These are phyloP conservation scores for Colletotrichum kahawae DNA, from an alignment of 2,329 filamentous ascomycete genomes.

Conservation along the genomic window DNA sequence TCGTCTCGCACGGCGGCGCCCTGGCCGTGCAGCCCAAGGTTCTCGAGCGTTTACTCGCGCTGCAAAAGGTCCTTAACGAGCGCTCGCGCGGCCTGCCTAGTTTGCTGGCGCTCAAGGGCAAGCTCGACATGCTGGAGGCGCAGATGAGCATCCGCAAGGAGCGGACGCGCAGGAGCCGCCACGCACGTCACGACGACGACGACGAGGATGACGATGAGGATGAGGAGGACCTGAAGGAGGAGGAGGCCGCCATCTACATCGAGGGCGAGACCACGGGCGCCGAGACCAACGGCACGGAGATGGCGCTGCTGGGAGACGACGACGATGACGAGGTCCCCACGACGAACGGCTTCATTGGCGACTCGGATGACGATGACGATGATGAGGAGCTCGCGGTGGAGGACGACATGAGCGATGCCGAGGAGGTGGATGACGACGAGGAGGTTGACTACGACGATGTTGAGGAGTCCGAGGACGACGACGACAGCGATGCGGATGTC, in stretches of 20 bases:
- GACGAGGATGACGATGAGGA: conserved; percentile 61
- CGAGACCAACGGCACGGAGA: conserved; percentile 38
- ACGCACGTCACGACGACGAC: conserved; percentile 42
- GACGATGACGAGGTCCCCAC: conserved; percentile 63
- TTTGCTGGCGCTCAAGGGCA: conserved; percentile 88
- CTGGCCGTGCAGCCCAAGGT: conserved; percentile 86
- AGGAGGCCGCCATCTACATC: conserved; percentile 73
- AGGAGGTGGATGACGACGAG: conserved; percentile 60
- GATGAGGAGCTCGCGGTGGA: conserved; percentile 45
- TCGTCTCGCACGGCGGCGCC: conserved; percentile 90
- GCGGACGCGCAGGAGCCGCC: conserved; percentile 57
- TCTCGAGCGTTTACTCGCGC: conserved; percentile 74
- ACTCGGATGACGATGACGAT: conserved; percentile 62
- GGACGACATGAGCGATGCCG: conserved; percentile 49
- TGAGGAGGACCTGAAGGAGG: conserved; percentile 52
- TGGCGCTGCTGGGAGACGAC: conserved; percentile 49
- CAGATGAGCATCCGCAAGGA: conserved; percentile 82
- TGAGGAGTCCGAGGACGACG: conserved; percentile 61
- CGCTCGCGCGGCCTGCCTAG: conserved; percentile 82
- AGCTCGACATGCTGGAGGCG: conserved; percentile 90
- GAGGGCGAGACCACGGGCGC: conserved; percentile 68
- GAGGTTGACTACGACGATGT: conserved; percentile 65
- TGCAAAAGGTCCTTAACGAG: conserved; percentile 88
- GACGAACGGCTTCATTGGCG: conserved; percentile 60
- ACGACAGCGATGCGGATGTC: conserved; percentile 55